These are phyloP conservation scores for Petunia hybrid DNA, from an alignment of 305 asterid species.

Conservation along the genomic window DNA sequence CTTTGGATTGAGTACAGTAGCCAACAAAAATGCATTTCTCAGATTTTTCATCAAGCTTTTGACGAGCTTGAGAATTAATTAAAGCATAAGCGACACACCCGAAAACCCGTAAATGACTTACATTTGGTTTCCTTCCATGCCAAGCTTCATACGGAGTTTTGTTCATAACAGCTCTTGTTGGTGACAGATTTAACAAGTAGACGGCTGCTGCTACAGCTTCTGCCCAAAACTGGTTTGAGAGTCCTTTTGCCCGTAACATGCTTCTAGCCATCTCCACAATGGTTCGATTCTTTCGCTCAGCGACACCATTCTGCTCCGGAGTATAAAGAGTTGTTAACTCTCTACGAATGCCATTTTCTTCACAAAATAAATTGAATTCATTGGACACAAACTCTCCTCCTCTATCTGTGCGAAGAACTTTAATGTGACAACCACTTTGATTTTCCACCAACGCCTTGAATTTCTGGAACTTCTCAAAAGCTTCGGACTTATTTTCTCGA, in stretches of 20 bases:
- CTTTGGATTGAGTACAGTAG: slow-evolving; percentile 19
- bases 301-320: background rate
- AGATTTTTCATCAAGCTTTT: too few relatives aligned
- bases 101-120: too few relatives aligned
- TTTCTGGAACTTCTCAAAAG: background rate
- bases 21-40: too few relatives aligned
- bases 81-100: too few relatives aligned
- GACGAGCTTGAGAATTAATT: too few relatives aligned
- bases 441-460: slow-evolving; percentile 9
- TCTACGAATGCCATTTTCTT: slow-evolving; percentile 1
- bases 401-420: background rate
- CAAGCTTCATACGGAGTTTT: slow-evolving; percentile 21
- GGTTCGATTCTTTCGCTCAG: background rate
- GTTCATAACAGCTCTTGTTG: slow-evolving; percentile 29
- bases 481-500: background rate
- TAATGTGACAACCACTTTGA: background rate
- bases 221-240: slow-evolving; percentile 30
- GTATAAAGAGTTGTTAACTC: background rate
- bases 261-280: slow-evolving; percentile 23
- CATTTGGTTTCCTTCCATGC: background rate
- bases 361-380: background rate
- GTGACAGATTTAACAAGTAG: slow-evolving; percentile 25
- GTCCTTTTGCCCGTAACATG: background rate
- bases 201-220: slow-evolving; percentile 11
- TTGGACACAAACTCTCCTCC: slow-evolving; percentile 15